These are phyloP conservation scores for Leccinum pachyderme DNA, from an alignment of 1,284 basidiomycete genomes.

Conservation along the genomic window DNA sequence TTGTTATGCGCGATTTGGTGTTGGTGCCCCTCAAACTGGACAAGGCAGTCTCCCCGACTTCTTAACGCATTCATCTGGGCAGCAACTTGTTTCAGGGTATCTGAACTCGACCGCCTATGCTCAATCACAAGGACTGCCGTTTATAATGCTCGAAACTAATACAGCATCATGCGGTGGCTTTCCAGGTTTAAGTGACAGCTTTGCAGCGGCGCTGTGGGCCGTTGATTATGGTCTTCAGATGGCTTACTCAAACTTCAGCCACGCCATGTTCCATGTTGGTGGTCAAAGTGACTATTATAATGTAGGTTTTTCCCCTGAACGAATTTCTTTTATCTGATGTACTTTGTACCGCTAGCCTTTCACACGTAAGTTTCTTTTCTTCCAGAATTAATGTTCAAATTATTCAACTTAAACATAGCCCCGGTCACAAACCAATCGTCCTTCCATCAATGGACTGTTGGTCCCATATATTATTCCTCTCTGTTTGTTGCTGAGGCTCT, in stretches of 20 bases:
- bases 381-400: background rate
- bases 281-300: constrained; percentile 70
- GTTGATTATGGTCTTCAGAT: constrained; percentile 63
- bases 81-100: background rate
- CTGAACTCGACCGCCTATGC: background rate
- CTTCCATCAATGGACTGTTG: background rate
- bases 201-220: constrained; percentile 72
- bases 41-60: background rate
- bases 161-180: constrained; percentile 42
- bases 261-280: constrained; percentile 39
- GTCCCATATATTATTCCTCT: constrained; percentile 47
- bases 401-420: background rate
- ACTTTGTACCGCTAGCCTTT: constrained; percentile 20
- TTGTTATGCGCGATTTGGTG: background rate
- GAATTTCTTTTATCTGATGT: background rate
- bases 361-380: constrained; percentile 30
- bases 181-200: constrained; percentile 68
- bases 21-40: background rate
- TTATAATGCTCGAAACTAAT: background rate
- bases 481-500: constrained; percentile 68
- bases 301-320: constrained; percentile 36
- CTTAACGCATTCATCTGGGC: background rate
- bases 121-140: background rate
- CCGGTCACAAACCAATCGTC: background rate
- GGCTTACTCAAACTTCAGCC: constrained; percentile 39